phyloP scores from a whole-genome alignment of 768 basidiomycete genomes.

The Trametes sanguinea region DNA sequence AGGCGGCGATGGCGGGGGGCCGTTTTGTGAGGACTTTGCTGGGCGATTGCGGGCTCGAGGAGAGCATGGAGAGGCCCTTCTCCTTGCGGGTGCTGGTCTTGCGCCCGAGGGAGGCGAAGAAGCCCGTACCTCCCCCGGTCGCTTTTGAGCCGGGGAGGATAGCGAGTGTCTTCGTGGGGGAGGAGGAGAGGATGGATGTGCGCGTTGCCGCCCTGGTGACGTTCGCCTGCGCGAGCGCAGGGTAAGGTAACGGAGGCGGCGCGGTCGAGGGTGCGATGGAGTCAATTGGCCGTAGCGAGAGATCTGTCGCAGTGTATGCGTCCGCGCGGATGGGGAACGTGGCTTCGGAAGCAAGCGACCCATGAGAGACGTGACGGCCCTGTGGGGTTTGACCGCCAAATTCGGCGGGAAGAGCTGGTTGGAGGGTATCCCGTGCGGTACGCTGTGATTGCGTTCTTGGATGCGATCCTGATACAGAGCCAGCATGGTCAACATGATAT shows the following conservation, averaged over 20 bases:
- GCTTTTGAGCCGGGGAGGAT: conserved; percentile 40
- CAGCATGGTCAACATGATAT: neutral
- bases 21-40: conserved; percentile 41
- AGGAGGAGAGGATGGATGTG: conserved; percentile 40
- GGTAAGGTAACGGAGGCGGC: conserved; percentile 68
- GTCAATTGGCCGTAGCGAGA: conserved; percentile 52
- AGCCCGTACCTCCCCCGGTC: conserved; percentile 43
- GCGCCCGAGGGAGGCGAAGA: conserved; percentile 75
- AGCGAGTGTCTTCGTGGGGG: conserved; percentile 26
- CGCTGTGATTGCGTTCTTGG: conserved; percentile 15
- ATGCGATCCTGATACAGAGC: conserved; percentile 1
- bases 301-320: conserved; percentile 75
- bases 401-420: conserved; percentile 6
- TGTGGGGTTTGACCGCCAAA: conserved; percentile 35
- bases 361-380: conserved; percentile 67
- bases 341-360: conserved; percentile 71
- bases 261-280: conserved; percentile 49
- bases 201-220: conserved; percentile 33
- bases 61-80: conserved; percentile 11
- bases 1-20: conserved; percentile 32
- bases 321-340: conserved; percentile 83
- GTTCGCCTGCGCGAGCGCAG: conserved; percentile 55
- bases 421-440: conserved; percentile 1
- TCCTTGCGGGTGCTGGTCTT: conserved; percentile 59
- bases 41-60: conserved; percentile 32